phyloP scores from a whole-genome alignment of 1,139 yeast species.

The Arxiozyma slooffiae region DNA sequence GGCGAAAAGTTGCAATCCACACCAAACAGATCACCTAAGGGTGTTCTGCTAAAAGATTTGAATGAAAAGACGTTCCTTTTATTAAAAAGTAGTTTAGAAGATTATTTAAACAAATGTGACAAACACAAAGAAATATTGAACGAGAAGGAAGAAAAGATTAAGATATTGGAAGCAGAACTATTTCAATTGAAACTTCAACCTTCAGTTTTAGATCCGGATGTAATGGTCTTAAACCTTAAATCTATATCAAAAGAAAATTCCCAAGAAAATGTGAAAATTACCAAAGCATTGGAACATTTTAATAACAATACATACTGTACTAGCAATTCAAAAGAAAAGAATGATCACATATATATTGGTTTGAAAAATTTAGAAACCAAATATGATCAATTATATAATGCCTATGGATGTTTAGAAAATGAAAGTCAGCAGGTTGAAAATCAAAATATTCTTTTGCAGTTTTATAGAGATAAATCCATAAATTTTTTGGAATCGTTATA shows the following conservation, averaged over 20 bases:
- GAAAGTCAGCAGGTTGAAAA: background rate
- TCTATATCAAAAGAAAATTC: background rate
- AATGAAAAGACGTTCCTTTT: background rate
- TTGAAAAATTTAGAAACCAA: background rate
- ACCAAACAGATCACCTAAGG: background rate
- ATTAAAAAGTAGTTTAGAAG: background rate
- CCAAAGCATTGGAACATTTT: background rate
- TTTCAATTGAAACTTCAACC: background rate
- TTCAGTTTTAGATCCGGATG: background rate
- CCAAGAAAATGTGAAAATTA: background rate
- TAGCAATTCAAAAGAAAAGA: background rate
- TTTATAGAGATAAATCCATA: conserved; percentile 16
- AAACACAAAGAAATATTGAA: conserved; percentile 1
- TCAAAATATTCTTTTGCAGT: conserved; percentile 1
- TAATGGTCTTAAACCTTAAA: background rate
- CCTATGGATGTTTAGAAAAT: background rate
- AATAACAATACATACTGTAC: background rate
- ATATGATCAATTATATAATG: background rate
- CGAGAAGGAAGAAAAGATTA: background rate
- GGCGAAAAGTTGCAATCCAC: background rate
- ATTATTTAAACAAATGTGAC: background rate
- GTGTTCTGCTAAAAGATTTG: background rate
- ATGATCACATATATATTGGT: background rate
- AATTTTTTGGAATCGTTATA: conserved; percentile 18
- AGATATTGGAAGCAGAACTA: background rate